A percentile compares a stretch with the other conserved stretches of the same genome.
Evolutionary conservation across 306 rosid genomes (phyloP).

Genomic region (Hippophae tibetana): DNA sequence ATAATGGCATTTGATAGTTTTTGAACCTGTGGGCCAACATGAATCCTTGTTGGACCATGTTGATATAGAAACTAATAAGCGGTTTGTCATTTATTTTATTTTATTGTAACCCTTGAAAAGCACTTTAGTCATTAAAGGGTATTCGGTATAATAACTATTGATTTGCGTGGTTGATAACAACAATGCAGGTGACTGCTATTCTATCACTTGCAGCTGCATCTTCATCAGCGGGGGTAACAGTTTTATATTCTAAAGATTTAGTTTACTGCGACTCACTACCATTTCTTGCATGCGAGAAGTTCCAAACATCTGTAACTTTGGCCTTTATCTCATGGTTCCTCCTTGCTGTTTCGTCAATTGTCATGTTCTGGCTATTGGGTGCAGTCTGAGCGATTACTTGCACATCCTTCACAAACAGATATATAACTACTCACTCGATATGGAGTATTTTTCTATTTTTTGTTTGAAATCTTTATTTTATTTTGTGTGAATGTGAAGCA

Average conservation of each 20-base stretch:
- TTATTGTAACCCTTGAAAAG: no score
- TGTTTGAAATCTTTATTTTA: no score
- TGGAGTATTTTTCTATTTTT: no score
- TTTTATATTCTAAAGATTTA: constrained; percentile 30
- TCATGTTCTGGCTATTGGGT: constrained; percentile 38
- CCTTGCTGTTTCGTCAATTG: constrained; percentile 32
- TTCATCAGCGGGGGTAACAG: constrained; percentile 37
- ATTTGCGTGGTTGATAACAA: not conserved
- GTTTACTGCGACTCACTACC: constrained; percentile 17
- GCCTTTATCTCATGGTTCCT: constrained; percentile 42
- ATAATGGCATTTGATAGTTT: no score
- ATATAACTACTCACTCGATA: no score
- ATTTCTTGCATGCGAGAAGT: constrained; percentile 23
- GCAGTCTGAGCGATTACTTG: constrained; percentile 13
- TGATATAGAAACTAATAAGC: no score
- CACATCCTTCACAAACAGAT: not conserved
- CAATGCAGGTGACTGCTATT: constrained; percentile 32
- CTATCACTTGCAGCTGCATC: constrained; percentile 37
- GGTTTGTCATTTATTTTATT: no score
- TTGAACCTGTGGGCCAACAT: no score
- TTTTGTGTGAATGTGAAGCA: no score
- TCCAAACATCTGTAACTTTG: constrained; percentile 31
- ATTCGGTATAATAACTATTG: no score
- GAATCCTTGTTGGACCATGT: no score
- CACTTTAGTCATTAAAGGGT: no score